Evolutionary conservation across 257 asterid species (phyloP), one percentile per base, ranked within the genome.

Genomic region (Anisodus tanguticus): DNA sequence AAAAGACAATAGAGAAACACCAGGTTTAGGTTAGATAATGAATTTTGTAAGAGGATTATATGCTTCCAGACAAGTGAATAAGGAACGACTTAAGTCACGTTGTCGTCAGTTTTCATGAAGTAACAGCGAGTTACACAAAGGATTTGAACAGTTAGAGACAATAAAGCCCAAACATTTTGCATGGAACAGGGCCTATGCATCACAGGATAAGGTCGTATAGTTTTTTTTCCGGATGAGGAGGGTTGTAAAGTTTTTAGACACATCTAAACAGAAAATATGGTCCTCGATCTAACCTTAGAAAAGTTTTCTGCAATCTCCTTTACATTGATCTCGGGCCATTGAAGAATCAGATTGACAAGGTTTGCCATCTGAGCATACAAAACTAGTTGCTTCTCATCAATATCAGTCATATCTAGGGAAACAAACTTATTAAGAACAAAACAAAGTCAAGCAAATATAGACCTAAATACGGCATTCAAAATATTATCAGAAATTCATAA

Each of bases 321-420:
- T 90, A 96, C 88, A 89, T 86, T 93, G 90, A 91, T 88, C 85
- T 91, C 94, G 17, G 94, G 91, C 92, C 91, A 91, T 70, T 91
- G 94, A 86, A 94, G 98, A 83, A 95, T 93, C 89, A 93, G 85
- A 80, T 82, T 88, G 82, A 95, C 94, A 79, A 97, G 98, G 92
- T 92, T 93, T 82, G 98, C 99, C 98, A 97, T 94, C 88, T 97
- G 99, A 59, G 98, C 98, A 31, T 97, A 97, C 90, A 95, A 81
- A 49, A 97, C 88, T 87, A 95, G 83, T 87, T 93, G 97, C 83
- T 93, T 87, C 93, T 93, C 97, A 39, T 90, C 88, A 58, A 95
- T 87, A 45, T 93, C 95, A 22, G 94, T 86, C 85, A 95, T 92
- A 85, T 97, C 98, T 95, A 84, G 71, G 76, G 47, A 59, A 62